Conservation (phyloP, 495 filamentous ascomycete species). For the Hyaloscypha variabilis region DNA sequence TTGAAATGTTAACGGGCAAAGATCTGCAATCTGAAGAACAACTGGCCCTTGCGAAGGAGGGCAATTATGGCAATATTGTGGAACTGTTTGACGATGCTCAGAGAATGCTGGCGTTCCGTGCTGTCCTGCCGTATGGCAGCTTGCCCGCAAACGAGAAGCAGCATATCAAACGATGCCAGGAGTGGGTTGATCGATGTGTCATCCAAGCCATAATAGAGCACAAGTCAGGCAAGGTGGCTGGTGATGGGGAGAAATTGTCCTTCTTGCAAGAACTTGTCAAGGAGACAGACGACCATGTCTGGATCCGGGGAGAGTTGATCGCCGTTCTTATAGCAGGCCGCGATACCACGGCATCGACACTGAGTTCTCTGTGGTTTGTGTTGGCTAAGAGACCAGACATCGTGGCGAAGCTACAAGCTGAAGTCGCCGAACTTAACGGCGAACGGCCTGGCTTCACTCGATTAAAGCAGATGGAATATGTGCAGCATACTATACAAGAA, state of each 20-base stretch:
- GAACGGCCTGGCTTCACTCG: conserved; percentile 33
- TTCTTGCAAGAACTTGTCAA: conserved; percentile 51
- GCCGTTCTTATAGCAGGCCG: conserved; percentile 52
- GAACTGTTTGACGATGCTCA: neutral
- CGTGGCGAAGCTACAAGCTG: conserved; percentile 36
- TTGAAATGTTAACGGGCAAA: neutral
- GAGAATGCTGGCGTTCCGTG: neutral
- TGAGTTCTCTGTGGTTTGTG: conserved; percentile 21
- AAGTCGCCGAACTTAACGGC: conserved; percentile 38
- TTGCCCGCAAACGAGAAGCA: neutral
- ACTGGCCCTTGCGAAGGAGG: neutral
- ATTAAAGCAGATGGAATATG: conserved; percentile 40
- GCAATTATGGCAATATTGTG: neutral
- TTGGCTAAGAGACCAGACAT: conserved; percentile 20
- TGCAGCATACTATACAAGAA: conserved; percentile 41
- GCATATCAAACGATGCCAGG: neutral
- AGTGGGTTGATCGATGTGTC: neutral
- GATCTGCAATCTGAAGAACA: neutral
- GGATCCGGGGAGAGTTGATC: conserved; percentile 45
- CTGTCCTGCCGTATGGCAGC: neutral
- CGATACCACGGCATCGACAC: conserved; percentile 60
- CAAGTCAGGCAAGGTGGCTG: neutral
- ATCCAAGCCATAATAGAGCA: neutral
- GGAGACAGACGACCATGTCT: conserved; percentile 31
- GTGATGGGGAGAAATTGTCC: conserved; percentile 38